Evolutionary conservation across 176 grass and related monocot genomes (phyloP).

Genomic region (Oryza coarctata): DNA sequence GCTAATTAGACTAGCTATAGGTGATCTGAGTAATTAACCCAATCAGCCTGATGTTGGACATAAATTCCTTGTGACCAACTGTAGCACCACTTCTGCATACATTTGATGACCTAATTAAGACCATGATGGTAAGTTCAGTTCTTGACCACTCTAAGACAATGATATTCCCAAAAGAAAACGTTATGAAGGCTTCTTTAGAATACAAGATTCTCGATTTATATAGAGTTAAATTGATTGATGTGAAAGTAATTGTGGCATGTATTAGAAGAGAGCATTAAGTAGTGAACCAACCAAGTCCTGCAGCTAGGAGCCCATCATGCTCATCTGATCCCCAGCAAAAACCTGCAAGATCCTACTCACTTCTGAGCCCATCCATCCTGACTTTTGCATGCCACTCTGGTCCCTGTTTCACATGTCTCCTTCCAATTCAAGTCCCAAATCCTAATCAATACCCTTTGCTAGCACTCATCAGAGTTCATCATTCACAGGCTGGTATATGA

Average conservation of each 20-base stretch:
- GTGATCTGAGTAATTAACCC: background rate
- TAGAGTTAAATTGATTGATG: background rate
- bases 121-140: background rate
- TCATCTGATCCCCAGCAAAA: constrained; percentile 37
- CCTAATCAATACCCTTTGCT: constrained; percentile 1
- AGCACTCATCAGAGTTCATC: constrained; percentile 15
- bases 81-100: background rate
- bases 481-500: background rate
- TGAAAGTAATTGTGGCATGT: background rate
- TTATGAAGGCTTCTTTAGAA: background rate
- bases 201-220: background rate
- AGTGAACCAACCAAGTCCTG: constrained; percentile 2
- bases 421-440: constrained; percentile 19
- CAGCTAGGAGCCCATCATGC: constrained; percentile 35
- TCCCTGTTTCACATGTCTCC: constrained; percentile 39
- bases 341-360: constrained; percentile 48
- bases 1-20: constrained; percentile 1
- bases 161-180: background rate
- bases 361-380: constrained; percentile 34
- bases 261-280: background rate
- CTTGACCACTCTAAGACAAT: constrained; percentile 11
- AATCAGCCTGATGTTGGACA: background rate
- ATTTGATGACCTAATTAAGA: background rate
- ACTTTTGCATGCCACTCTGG: constrained; percentile 28
- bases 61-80: background rate